phyloP scores from a whole-genome alignment of 164 flowering plant genomes.

The Taxillus chinensis region DNA sequence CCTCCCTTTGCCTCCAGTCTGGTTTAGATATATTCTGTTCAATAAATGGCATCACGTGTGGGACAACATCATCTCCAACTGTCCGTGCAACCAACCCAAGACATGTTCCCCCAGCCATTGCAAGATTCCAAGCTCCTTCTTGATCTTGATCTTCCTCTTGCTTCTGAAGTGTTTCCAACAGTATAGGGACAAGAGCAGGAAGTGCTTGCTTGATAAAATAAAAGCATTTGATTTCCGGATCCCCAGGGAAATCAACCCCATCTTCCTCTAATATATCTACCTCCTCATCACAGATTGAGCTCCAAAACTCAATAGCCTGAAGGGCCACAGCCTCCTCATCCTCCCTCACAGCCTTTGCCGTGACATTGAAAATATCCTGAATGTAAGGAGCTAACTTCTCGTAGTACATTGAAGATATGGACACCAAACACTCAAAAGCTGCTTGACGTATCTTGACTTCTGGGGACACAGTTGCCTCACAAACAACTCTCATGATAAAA shows the following conservation, averaged over 20 bases:
- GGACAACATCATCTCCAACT: constrained; percentile 58
- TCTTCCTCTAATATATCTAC: constrained; percentile 55
- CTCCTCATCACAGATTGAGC: constrained; percentile 56
- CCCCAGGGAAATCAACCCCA: constrained; percentile 46
- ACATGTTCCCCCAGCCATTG: constrained; percentile 73
- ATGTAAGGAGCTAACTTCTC: constrained; percentile 47
- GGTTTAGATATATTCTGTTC: constrained; percentile 53
- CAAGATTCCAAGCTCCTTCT: constrained; percentile 51
- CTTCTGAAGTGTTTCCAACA: constrained; percentile 51
- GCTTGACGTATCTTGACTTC: constrained; percentile 52
- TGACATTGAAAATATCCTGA: constrained; percentile 45
- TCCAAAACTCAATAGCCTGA: constrained; percentile 65
- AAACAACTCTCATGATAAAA: constrained; percentile 60
- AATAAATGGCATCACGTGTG: constrained; percentile 55
- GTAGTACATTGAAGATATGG: constrained; percentile 51
- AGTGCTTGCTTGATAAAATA: constrained; percentile 62
- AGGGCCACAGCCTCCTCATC: constrained; percentile 65
- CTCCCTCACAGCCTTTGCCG: constrained; percentile 53
- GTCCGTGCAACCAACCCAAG: constrained; percentile 55
- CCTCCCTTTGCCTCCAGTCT: constrained; percentile 66
- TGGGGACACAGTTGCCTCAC: constrained; percentile 48
- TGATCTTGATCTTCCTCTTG: constrained; percentile 65
- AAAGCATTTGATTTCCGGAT: constrained; percentile 47
- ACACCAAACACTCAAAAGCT: constrained; percentile 61
- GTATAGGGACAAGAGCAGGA: constrained; percentile 44